Conservation (phyloP, 768 basidiomycete genomes). For the Galerina sulciceps region DNA sequence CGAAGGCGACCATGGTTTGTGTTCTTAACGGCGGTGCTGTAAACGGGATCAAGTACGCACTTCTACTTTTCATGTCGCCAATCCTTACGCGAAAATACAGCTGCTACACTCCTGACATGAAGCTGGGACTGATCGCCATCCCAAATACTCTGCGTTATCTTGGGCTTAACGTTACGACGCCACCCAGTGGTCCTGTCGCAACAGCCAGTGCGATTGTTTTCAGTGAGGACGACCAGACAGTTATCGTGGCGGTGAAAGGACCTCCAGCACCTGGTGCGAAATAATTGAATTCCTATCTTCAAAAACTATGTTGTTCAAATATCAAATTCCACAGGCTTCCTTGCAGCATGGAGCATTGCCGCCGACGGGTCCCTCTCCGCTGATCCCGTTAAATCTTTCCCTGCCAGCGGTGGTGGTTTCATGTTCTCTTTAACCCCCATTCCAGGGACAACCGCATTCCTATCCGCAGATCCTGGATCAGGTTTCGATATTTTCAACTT, state of each 20-base stretch:
- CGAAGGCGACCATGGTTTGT: conserved; percentile 33
- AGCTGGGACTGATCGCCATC: conserved; percentile 41
- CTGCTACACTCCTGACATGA: conserved; percentile 48
- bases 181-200: conserved; percentile 52
- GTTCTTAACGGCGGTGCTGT: conserved; percentile 48
- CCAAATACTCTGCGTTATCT: conserved; percentile 45
- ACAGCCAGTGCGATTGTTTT: conserved; percentile 50
- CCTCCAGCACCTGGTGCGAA: conserved; percentile 39
- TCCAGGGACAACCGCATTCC: conserved; percentile 33
- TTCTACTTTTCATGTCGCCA: not conserved
- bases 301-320: not conserved
- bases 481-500: conserved; percentile 45
- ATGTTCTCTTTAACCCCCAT: conserved; percentile 53
- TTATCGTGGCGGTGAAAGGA: conserved; percentile 55
- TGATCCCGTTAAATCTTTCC: conserved; percentile 35
- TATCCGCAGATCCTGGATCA: conserved; percentile 44
- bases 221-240: conserved; percentile 43
- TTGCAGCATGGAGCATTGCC: conserved; percentile 53
- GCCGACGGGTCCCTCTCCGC: conserved; percentile 45
- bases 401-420: conserved; percentile 44
- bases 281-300: not conserved
- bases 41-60: conserved; percentile 38
- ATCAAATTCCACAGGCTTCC: conserved; percentile 34
- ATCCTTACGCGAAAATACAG: conserved; percentile 17
- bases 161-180: conserved; percentile 53